Base-by-base conservation (phyloP, 352 stramenopile species). In the Phytopythium ostracodes region DNA sequence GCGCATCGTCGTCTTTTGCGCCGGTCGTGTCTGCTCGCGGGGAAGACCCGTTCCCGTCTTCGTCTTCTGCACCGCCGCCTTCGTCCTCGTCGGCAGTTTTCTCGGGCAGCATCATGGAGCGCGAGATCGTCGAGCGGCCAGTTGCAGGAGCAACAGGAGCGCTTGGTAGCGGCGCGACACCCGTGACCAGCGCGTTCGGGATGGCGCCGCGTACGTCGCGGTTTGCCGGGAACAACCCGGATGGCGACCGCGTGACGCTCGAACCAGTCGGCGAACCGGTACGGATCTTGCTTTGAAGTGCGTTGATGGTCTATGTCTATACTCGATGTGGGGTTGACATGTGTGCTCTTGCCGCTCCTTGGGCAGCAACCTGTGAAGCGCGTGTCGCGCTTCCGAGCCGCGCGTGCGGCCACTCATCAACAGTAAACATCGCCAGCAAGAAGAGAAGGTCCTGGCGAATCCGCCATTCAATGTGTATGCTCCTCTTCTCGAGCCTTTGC, bases 311-410 rank as follows among this genome's bases (percentile, higher is more conserved):
- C 24, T 55, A 14, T 52, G n/a, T n/a, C n/a, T n/a, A n/a, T n/a
- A n/a, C n/a, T n/a, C n/a, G n/a, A n/a, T n/a, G n/a, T n/a, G n/a
- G n/a, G n/a, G n/a, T 17, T 52, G 17, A 31, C 54, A n/a, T 62
- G 10, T 63, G 25, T 43, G 20, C 44, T 44, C 25, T 9, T 59
- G 14, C 3, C 7, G 38, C 38, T 24, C 12, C 4, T 52, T 9
- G 1, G 33, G 14, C 35, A 94, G 84, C 75, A 91, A 90, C 84
- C 85, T 11, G 83, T 93, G 42, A 88, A 93, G 65, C 83, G 87
- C 35, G 87, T 96, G 1, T 96, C 87, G 12, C 79, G 87, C 35
- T 96, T 96, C 57, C 87, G 88, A 79, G 82, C 80, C 4, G 70
- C 85, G 10, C 74, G 84, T 70, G 63, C 66, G 31, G 58, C 60